phyloP scores from a whole-genome alignment of 176 grass and related monocot genomes.

The Carex kokanica region DNA sequence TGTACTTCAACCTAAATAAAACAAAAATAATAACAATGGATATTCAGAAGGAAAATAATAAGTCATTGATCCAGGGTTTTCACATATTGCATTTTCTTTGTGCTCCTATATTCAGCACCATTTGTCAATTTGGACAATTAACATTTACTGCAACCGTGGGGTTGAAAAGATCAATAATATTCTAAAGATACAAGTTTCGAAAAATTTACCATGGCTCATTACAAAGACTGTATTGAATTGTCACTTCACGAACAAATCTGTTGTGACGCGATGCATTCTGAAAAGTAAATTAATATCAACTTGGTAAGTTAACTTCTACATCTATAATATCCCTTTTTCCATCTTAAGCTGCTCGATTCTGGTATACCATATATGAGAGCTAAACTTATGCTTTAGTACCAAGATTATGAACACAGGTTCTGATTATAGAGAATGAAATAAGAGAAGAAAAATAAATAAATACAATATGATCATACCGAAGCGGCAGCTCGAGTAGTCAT shows the following conservation, averaged over 20 bases:
- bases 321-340: not conserved
- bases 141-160: not conserved
- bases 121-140: not conserved
- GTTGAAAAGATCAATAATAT: slow-evolving; percentile 5
- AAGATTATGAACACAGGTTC: not conserved
- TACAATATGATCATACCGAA: slow-evolving; percentile 54
- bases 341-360: not conserved
- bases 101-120: not conserved
- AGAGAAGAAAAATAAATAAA: not conserved
- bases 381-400: not conserved
- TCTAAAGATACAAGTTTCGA: not conserved
- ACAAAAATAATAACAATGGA: not conserved
- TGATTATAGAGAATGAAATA: slow-evolving; percentile 15
- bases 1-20: slow-evolving; percentile 83
- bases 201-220: slow-evolving; percentile 84
- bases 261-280: slow-evolving; percentile 95
- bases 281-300: slow-evolving; percentile 24
- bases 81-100: not conserved
- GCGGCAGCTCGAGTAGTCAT: slow-evolving; percentile 95
- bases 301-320: slow-evolving; percentile 8
- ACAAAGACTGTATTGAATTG: slow-evolving; percentile 93
- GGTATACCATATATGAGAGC: slow-evolving; percentile 10
- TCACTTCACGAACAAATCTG: slow-evolving; percentile 90
- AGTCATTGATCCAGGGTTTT: not conserved
- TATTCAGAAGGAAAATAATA: slow-evolving; percentile 8